Conservation (phyloP, 2,329 filamentous ascomycete genomes). For the Cucurbitaria berberidis region DNA sequence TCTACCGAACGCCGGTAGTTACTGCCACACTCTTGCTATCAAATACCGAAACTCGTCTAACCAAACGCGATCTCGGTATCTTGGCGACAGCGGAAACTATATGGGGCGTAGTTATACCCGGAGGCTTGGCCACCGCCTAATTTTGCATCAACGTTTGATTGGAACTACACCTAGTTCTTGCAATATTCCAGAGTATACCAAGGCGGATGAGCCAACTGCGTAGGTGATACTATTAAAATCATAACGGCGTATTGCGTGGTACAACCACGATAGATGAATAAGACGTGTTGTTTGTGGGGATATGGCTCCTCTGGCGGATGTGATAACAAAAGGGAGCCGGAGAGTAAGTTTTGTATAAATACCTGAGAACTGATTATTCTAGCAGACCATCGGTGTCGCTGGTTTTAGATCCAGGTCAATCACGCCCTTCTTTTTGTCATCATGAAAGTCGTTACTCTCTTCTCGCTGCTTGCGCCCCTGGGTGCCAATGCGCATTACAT, state of each 20-base stretch:
- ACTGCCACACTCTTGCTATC: neutral
- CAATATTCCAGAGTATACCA: conserved; percentile 10
- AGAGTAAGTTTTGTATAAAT: conserved; percentile 5
- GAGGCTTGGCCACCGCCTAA: conserved; percentile 15
- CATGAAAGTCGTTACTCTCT: conserved; percentile 40
- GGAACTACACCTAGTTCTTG: too few species aligned
- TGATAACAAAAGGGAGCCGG: neutral
- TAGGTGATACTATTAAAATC: neutral
- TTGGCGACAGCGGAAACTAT: conserved; percentile 14
- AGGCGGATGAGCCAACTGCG: conserved; percentile 2
- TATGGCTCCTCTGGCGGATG: neutral
- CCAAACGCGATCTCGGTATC: conserved; percentile 19
- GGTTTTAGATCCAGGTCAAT: conserved; percentile 3
- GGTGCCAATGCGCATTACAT: conserved; percentile 44
- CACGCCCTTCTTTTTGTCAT: conserved; percentile 12
- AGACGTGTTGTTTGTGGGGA: neutral
- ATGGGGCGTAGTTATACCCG: conserved; percentile 4
- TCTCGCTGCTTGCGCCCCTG: conserved; percentile 34
- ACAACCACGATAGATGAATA: neutral
- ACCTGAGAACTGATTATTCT: neutral
- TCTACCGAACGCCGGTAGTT: conserved; percentile 2
- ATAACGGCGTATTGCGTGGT: neutral
- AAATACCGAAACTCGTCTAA: neutral
- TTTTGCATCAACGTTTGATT: conserved; percentile 10
- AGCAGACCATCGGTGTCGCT: conserved; percentile 3